Evolutionary conservation across 805 yeast species (phyloP), one percentile per base, ranked within the genome.

Genomic region (Wickerhamomyces chaumierensis): DNA sequence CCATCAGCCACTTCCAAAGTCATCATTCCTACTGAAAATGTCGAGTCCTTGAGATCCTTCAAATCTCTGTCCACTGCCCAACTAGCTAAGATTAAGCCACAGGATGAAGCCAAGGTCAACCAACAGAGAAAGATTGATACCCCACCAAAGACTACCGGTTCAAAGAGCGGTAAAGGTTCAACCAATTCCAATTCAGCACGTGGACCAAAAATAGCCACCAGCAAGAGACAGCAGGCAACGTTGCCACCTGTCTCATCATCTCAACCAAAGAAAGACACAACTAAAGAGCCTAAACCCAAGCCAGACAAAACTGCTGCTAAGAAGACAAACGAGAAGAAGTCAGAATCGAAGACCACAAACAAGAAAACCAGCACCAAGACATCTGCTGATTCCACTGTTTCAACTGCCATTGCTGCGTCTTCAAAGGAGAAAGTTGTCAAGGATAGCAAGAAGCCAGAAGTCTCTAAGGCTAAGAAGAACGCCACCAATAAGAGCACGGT

Each of bases 1-100:
- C 39, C 38, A 3, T 38, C 46, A 2, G 40, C 42, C 25, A 56
- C 69, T 25, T 38, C 27, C n/a, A 45, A 34, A 55, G 40, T 65
- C 58, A 51, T 61, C 47, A 60, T 70, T 52, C 60, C 62, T 49
- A 43, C 71, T 56, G 50, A 60, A 47, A 55, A 65, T 52, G 36
- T 53, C 29, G 48, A 65, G 46, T 42, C 69, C 54, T 45, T 72
- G 59, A 43, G 55, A 40, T 56, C 61, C 16, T 63, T 63, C 43
- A 58, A 56, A 36, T 63, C 56, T 2, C 58, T 44, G 42, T 55
- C 40, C 48, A 48, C 47, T 53, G 58, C 41, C 35, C 48, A 43
- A 29, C 44, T 40, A 4, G 35, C 37, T 18, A 48, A 48, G 34
- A 31, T 41, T 15, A 48, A 32, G 38, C 52, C 53, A 7, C 42